Evolutionary conservation across 495 filamentous ascomycete genomes (phyloP).

Genomic region (Lentithecium fluviatile): DNA sequence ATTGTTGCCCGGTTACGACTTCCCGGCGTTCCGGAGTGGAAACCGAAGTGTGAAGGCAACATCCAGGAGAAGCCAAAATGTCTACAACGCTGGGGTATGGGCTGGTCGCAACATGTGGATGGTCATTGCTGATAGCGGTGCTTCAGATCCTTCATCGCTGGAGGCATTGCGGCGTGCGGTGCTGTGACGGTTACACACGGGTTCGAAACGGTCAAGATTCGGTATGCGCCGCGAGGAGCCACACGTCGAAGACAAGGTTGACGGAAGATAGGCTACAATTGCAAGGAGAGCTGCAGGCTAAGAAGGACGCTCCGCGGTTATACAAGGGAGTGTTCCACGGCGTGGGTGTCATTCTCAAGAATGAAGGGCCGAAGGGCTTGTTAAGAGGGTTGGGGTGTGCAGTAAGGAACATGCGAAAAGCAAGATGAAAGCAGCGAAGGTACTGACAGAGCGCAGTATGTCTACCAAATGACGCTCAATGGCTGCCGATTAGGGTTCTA

Average conservation of each 20-base stretch:
- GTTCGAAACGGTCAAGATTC: conserved; percentile 99
- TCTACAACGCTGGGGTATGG: neutral
- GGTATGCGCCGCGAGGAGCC: conserved; percentile 51
- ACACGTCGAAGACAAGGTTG: conserved; percentile 6
- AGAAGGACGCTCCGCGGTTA: conserved; percentile 74
- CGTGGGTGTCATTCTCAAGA: conserved; percentile 82
- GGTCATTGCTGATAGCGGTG: neutral
- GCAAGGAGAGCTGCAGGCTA: conserved; percentile 91
- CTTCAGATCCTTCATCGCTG: conserved; percentile 76
- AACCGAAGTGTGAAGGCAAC: neutral
- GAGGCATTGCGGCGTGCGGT: conserved; percentile 93
- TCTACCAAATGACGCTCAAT: conserved; percentile 96
- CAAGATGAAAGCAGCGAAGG: neutral
- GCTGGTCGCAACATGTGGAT: neutral
- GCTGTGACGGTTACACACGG: conserved; percentile 97
- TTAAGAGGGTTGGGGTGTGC: conserved; percentile 89
- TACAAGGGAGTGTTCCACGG: conserved; percentile 94
- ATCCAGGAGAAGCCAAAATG: neutral
- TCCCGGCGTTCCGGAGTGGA: neutral
- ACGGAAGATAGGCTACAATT: conserved; percentile 71
- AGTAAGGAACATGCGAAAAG: conserved; percentile 47
- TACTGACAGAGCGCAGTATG: conserved; percentile 57
- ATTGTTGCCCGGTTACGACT: neutral
- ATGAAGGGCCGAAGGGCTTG: conserved; percentile 83
- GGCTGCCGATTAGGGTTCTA: conserved; percentile 97